Conservation (phyloP, 306 rosid genomes). For the Acacia acuminata region DNA sequence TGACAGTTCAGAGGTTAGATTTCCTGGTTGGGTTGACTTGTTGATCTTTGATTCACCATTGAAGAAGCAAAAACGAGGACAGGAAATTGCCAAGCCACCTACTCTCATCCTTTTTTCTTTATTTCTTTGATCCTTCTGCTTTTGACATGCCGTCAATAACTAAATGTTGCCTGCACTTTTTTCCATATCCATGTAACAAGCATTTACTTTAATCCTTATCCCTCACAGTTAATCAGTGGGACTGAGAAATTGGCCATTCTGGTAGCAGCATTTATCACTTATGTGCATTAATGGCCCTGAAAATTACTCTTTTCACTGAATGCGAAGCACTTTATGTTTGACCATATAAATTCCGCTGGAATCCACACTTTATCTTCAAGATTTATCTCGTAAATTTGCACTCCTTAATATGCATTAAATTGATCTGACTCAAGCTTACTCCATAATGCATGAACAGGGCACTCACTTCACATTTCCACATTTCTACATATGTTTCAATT, state of each 20-base stretch:
- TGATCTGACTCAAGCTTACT: neutral
- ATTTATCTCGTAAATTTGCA: neutral
- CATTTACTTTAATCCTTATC: neutral
- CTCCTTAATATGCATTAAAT: neutral
- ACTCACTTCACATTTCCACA: neutral
- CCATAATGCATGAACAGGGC: neutral
- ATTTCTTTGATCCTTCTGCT: neutral
- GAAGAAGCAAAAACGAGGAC: neutral
- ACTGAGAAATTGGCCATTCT: neutral
- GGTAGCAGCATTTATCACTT: neutral
- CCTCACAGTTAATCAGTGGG: neutral
- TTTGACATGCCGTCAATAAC: neutral
- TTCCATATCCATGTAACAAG: neutral
- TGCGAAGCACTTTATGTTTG: neutral
- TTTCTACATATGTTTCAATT: neutral
- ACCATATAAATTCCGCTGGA: neutral
- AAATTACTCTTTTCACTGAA: neutral
- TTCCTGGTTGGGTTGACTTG: neutral
- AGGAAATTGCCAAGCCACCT: neutral
- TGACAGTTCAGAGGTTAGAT: constrained; percentile 4
- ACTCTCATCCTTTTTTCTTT: neutral
- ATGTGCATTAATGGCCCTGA: neutral
- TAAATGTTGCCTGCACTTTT: neutral
- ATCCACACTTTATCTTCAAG: neutral
- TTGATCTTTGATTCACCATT: neutral